Evolutionary conservation across 2,329 filamentous ascomycete genomes (phyloP).

Genomic region (Cercospora sesami): DNA sequence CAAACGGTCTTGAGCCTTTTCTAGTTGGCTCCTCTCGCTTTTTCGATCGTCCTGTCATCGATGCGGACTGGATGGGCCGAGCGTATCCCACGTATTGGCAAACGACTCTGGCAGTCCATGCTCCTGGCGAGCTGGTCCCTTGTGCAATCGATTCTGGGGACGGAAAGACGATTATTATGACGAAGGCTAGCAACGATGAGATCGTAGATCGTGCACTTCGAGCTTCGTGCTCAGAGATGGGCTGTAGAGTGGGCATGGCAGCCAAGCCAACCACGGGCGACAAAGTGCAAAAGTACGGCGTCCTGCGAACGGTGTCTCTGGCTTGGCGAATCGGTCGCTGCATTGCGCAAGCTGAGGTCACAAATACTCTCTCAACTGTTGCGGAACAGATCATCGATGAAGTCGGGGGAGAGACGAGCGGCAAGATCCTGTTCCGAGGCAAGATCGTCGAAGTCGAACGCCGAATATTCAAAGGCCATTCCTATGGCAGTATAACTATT

Average conservation of each 20-base stretch:
- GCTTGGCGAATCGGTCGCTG: conserved; percentile 60
- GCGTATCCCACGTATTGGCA: conserved; percentile 50
- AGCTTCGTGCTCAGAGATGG: conserved; percentile 44
- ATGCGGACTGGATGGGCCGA: conserved; percentile 51
- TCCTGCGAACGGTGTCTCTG: conserved; percentile 47
- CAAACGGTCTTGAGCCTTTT: conserved; percentile 62
- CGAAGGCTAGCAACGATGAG: conserved; percentile 43
- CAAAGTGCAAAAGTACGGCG: conserved; percentile 40
- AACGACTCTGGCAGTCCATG: conserved; percentile 48
- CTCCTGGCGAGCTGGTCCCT: conserved; percentile 44
- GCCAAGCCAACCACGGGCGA: conserved; percentile 44
- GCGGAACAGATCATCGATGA: conserved; percentile 61
- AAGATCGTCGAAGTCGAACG: conserved; percentile 64
- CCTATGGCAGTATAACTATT: conserved; percentile 61
- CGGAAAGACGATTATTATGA: conserved; percentile 49
- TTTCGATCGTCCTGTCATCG: conserved; percentile 49
- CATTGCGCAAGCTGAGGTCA: conserved; percentile 53
- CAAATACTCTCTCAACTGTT: conserved; percentile 55
- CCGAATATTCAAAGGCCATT: conserved; percentile 57
- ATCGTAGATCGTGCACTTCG: conserved; percentile 48
- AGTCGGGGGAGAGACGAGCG: conserved; percentile 55
- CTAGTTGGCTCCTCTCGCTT: conserved; percentile 56
- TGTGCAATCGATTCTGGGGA: conserved; percentile 50
- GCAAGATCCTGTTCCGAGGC: conserved; percentile 61
- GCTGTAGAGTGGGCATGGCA: conserved; percentile 44